Conservation (phyloP, 371 early-diverging fungal genomes). For the Lichtheimia corymbifera region DNA sequence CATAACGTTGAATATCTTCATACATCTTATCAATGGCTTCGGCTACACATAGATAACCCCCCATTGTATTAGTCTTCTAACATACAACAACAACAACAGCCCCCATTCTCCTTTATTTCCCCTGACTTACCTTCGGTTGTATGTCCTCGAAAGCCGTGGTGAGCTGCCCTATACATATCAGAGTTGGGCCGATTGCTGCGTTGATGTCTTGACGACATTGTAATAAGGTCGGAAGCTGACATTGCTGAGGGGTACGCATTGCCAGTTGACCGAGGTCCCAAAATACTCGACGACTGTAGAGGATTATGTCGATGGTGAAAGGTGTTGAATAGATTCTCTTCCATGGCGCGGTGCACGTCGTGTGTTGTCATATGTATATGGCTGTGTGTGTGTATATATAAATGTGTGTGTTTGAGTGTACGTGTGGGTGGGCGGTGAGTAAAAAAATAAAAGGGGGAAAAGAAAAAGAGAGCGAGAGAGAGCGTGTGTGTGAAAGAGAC, state of each 20-base stretch:
- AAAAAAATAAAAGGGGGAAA: slow-evolving; percentile 21
- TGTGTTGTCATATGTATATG: slow-evolving; percentile 25
- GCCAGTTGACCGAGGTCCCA: slow-evolving; percentile 10
- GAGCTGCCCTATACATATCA: slow-evolving; percentile 9
- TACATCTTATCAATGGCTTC: slow-evolving; percentile 91
- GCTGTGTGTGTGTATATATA: background rate
- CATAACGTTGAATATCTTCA: slow-evolving; percentile 89
- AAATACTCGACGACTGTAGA: slow-evolving; percentile 9
- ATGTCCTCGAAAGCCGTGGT: slow-evolving; percentile 19
- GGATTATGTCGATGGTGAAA: slow-evolving; percentile 33
- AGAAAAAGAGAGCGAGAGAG: slow-evolving; percentile 14
- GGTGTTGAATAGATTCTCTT: slow-evolving; percentile 33
- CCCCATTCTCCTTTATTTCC: slow-evolving; percentile 3
- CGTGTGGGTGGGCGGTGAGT: background rate
- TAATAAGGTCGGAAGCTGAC: slow-evolving; percentile 40
- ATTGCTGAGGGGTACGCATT: slow-evolving; percentile 25
- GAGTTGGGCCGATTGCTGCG: background rate
- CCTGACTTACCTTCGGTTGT: slow-evolving; percentile 38
- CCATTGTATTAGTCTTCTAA: background rate
- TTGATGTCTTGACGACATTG: slow-evolving; percentile 5
- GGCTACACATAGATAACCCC: slow-evolving; percentile 36
- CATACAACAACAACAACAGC: background rate
- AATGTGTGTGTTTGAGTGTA: too few relatives aligned
- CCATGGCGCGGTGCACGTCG: slow-evolving; percentile 37
- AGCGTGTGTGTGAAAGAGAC: slow-evolving; percentile 10